Percentiles rank a stretch among this genome's conserved stretches.
phyloP scores from a whole-genome alignment of 768 basidiomycete genomes.

The Auricularia auricula-judae region DNA sequence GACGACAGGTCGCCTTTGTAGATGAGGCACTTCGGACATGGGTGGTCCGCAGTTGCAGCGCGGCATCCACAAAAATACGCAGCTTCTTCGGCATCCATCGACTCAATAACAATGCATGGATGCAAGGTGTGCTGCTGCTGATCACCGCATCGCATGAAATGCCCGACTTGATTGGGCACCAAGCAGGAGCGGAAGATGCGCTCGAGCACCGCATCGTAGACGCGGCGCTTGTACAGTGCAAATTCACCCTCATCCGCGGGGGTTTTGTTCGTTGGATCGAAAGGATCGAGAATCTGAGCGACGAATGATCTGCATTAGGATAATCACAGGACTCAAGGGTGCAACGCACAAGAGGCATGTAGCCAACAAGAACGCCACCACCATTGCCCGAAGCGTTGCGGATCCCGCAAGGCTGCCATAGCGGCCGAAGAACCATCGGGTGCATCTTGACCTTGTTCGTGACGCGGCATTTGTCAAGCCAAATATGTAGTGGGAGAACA shows the following conservation, averaged over 20 bases:
- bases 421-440: slow-evolving; percentile 18
- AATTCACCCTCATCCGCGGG: slow-evolving; percentile 12
- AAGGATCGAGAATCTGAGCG: too few species aligned
- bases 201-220: slow-evolving; percentile 20
- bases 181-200: slow-evolving; percentile 13
- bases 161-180: slow-evolving; percentile 14
- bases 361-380: slow-evolving; percentile 20
- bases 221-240: slow-evolving; percentile 18
- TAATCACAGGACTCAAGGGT: not conserved
- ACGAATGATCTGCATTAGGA: not conserved
- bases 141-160: slow-evolving; percentile 17
- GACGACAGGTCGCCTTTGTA: slow-evolving; percentile 12
- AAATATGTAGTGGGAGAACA: slow-evolving; percentile 7
- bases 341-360: slow-evolving; percentile 17
- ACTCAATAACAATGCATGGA: slow-evolving; percentile 19
- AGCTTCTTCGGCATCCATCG: slow-evolving; percentile 22
- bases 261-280: slow-evolving; percentile 11
- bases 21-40: slow-evolving; percentile 23
- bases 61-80: slow-evolving; percentile 15
- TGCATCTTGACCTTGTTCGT: slow-evolving; percentile 17
- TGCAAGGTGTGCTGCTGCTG: slow-evolving; percentile 12
- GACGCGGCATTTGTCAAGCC: slow-evolving; percentile 23
- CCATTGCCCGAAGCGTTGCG: slow-evolving; percentile 24
- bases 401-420: slow-evolving; percentile 18
- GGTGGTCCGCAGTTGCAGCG: slow-evolving; percentile 16